Evolutionary conservation across 139 green algal genomes (phyloP).

Genomic region (Bryopsis sp.): DNA sequence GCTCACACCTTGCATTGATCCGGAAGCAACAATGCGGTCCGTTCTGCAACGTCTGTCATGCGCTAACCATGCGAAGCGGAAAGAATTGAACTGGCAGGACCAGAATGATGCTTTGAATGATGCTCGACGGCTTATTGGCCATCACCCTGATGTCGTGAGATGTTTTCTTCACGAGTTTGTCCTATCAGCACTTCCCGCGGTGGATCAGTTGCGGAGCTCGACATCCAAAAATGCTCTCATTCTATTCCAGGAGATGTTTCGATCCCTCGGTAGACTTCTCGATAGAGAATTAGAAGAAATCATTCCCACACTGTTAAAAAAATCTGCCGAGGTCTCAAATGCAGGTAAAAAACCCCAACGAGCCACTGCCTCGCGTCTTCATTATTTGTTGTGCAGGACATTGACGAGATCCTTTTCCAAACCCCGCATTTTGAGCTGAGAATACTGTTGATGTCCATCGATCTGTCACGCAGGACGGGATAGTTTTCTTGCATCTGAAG

Average conservation of each 20-base stretch:
- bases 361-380: neutral
- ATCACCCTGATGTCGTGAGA: slow-evolving; percentile 44
- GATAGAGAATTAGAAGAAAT: slow-evolving; percentile 70
- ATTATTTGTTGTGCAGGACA: neutral
- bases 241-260: slow-evolving; percentile 62
- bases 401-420: neutral
- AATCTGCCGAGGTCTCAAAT: slow-evolving; percentile 58
- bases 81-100: slow-evolving; percentile 74
- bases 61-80: slow-evolving; percentile 53
- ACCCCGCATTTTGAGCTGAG: neutral
- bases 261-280: slow-evolving; percentile 33
- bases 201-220: slow-evolving; percentile 59
- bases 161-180: slow-evolving; percentile 42
- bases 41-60: slow-evolving; percentile 36
- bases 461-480: slow-evolving; percentile 64
- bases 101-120: slow-evolving; percentile 66
- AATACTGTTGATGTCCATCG: too few relatives aligned
- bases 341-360: too few relatives aligned
- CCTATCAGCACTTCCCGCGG: slow-evolving; percentile 39
- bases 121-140: slow-evolving; percentile 42
- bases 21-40: slow-evolving; percentile 30
- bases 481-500: slow-evolving; percentile 68
- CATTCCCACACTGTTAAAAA: slow-evolving; percentile 65
- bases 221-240: slow-evolving; percentile 49
- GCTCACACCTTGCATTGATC: slow-evolving; percentile 31